phyloP scores from a whole-genome alignment of 2,329 filamentous ascomycete genomes.

The Rutstroemia sp. region DNA sequence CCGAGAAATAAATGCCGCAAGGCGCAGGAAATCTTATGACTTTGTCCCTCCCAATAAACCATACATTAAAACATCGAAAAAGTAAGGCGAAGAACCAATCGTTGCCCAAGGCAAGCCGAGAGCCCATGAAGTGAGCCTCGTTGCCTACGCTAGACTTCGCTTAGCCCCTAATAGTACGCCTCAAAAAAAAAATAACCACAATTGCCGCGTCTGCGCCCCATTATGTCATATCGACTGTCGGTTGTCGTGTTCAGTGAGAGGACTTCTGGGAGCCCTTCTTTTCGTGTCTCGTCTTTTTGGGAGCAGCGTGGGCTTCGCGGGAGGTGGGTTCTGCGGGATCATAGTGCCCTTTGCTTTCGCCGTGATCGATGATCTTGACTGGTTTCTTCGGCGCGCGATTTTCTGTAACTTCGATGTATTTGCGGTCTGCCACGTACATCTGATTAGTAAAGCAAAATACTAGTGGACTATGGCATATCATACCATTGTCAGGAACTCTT shows the following conservation, averaged over 20 bases:
- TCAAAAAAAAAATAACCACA: background rate
- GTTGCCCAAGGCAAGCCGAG: background rate
- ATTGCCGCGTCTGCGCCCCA: background rate
- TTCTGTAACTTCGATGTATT: slow-evolving; percentile 2
- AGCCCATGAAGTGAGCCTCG: background rate
- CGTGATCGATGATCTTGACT: background rate
- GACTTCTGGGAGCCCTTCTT: background rate
- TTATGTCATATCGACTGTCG: background rate
- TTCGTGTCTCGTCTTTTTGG: background rate
- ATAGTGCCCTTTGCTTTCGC: background rate
- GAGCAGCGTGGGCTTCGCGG: background rate
- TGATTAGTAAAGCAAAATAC: background rate
- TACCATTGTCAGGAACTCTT: background rate
- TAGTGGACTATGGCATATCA: too few species aligned
- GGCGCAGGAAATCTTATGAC: background rate
- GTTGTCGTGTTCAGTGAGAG: background rate
- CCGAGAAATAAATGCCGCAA: background rate
- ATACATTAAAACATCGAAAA: background rate
- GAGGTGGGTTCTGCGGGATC: slow-evolving; percentile 4
- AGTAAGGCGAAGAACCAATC: background rate
- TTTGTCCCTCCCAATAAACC: background rate
- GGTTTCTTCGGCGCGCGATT: background rate
- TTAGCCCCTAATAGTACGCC: background rate
- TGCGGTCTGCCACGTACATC: background rate
- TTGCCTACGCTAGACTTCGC: background rate